phyloP scores from a whole-genome alignment of 202 grass and related monocot genomes.

The Cymbopogon flexuosus region DNA sequence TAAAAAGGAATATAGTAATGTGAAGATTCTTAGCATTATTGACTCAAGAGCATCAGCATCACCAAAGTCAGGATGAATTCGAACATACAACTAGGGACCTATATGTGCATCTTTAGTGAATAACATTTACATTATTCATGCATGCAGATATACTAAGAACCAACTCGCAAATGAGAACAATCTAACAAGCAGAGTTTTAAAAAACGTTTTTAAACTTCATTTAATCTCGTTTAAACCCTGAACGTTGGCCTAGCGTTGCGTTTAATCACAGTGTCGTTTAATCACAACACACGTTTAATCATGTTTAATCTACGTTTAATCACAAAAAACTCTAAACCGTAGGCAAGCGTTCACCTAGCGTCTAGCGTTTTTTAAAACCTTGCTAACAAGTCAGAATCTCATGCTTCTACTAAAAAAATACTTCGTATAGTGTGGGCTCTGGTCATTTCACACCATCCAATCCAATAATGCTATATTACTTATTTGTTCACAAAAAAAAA shows the following conservation, averaged over 20 bases:
- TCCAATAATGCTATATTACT: neutral
- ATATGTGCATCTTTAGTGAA: neutral
- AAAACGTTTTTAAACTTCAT: too few species aligned
- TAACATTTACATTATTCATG: neutral
- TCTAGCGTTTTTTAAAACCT: too few species aligned
- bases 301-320: too few species aligned
- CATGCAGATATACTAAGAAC: neutral
- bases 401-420: neutral
- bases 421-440: neutral
- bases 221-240: too few species aligned
- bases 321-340: too few species aligned
- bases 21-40: neutral
- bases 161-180: neutral
- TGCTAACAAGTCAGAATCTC: neutral
- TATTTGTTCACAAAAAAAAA: too few species aligned
- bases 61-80: neutral
- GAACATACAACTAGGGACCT: neutral
- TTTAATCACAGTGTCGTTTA: too few species aligned
- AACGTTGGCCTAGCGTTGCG: too few species aligned
- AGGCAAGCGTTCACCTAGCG: too few species aligned
- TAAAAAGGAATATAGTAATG: neutral
- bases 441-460: slow-evolving; percentile 18
- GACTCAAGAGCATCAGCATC: neutral
- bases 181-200: too few species aligned
- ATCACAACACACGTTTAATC: too few species aligned